phyloP scores from a whole-genome alignment of 2,329 filamentous ascomycete species.

The Alternaria gansuensis region DNA sequence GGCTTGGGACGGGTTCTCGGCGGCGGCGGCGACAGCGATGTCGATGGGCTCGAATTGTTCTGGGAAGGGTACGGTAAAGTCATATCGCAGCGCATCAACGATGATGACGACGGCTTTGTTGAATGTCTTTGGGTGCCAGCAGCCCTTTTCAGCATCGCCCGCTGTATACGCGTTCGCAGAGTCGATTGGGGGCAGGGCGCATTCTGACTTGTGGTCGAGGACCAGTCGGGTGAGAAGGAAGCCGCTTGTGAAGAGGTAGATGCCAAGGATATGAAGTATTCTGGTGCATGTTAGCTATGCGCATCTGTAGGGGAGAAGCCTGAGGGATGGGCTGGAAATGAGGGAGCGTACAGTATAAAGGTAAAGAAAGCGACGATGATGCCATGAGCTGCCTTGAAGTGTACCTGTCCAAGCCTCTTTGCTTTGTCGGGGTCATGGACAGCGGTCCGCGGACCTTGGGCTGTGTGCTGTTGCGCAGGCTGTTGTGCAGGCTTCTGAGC shows the following conservation, averaged over 20 bases:
- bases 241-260: slow-evolving; percentile 92
- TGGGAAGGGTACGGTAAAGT: slow-evolving; percentile 86
- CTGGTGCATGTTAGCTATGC: slow-evolving; percentile 52
- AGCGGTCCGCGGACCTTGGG: slow-evolving; percentile 14
- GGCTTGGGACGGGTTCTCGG: slow-evolving; percentile 23
- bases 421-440: slow-evolving; percentile 34
- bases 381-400: slow-evolving; percentile 63
- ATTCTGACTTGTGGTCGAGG: slow-evolving; percentile 78
- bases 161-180: slow-evolving; percentile 47
- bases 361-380: slow-evolving; percentile 71
- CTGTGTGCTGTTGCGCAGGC: slow-evolving; percentile 34
- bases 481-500: slow-evolving; percentile 23
- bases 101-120: slow-evolving; percentile 89
- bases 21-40: slow-evolving; percentile 24
- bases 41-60: slow-evolving; percentile 59
- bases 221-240: slow-evolving; percentile 91
- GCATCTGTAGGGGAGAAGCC: background rate
- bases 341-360: slow-evolving; percentile 65
- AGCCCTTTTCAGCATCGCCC: slow-evolving; percentile 68
- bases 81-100: slow-evolving; percentile 93
- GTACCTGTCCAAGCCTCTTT: slow-evolving; percentile 56
- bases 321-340: background rate
- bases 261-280: slow-evolving; percentile 77
- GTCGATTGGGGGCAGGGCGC: slow-evolving; percentile 76
- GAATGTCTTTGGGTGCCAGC: slow-evolving; percentile 96